phyloP scores from a whole-genome alignment of 192 early-diverging fungal species.

The Spizellomyces sp. region DNA sequence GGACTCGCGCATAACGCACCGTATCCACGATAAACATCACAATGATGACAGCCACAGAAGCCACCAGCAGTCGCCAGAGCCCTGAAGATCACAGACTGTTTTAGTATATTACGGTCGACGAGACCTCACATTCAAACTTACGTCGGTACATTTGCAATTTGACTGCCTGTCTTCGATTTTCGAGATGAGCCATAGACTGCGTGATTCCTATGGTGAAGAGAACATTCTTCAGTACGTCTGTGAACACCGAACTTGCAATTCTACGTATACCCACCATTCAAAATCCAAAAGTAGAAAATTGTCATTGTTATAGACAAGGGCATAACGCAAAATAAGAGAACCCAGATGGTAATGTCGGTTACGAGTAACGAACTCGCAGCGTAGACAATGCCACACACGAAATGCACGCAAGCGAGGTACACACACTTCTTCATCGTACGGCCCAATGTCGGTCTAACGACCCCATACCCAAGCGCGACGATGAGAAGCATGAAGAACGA shows the following conservation, averaged over 20 bases:
- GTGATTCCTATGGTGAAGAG: slow-evolving; percentile 48
- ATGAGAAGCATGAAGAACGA: slow-evolving; percentile 97
- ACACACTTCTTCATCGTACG: slow-evolving; percentile 86
- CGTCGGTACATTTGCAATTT: slow-evolving; percentile 90
- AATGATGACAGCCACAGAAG: slow-evolving; percentile 72
- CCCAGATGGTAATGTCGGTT: slow-evolving; percentile 64
- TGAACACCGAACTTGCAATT: neutral
- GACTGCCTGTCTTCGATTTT: slow-evolving; percentile 79
- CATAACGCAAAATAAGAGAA: slow-evolving; percentile 76
- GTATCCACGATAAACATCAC: slow-evolving; percentile 84
- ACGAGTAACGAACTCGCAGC: slow-evolving; percentile 74
- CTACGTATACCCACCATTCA: slow-evolving; percentile 57
- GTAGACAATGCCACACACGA: slow-evolving; percentile 87
- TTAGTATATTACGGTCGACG: neutral
- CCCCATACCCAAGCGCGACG: slow-evolving; percentile 94
- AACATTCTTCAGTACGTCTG: neutral
- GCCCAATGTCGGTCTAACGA: slow-evolving; percentile 91
- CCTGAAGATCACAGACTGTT: slow-evolving; percentile 18
- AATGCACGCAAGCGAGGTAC: slow-evolving; percentile 76
- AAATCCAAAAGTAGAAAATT: slow-evolving; percentile 91
- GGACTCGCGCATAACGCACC: slow-evolving; percentile 47
- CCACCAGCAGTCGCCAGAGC: slow-evolving; percentile 77
- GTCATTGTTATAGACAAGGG: slow-evolving; percentile 91
- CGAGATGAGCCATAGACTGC: slow-evolving; percentile 74
- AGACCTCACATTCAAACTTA: slow-evolving; percentile 8